A percentile compares a stretch with the other conserved stretches of the same genome.
These are phyloP conservation scores for Fusarium sp. DNA, from an alignment of 2,329 filamentous ascomycete genomes.

Conservation along the genomic window DNA sequence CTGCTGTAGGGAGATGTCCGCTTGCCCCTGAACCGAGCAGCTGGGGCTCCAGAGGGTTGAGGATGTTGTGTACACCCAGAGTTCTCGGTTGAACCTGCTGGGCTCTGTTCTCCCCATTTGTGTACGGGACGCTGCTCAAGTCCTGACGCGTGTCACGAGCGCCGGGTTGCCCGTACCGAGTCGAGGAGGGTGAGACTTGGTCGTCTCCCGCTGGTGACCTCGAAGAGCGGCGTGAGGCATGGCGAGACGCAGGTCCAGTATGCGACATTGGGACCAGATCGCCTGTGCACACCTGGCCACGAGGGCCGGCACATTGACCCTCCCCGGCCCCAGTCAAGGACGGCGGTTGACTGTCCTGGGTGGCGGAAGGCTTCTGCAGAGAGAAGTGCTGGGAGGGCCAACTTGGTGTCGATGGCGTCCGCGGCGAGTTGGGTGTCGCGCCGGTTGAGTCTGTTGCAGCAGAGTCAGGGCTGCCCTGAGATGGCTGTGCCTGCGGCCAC, in stretches of 20 bases:
- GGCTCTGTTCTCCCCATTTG: conserved; percentile 39
- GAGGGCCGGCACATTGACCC: conserved; percentile 70
- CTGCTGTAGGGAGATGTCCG: conserved; percentile 17
- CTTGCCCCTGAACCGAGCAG: conserved; percentile 32
- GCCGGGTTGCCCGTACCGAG: conserved; percentile 37
- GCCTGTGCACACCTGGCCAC: conserved; percentile 64
- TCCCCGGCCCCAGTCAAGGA: conserved; percentile 37
- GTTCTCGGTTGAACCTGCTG: conserved; percentile 44
- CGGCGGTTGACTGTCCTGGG: conserved; percentile 38
- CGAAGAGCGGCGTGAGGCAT: conserved; percentile 64
- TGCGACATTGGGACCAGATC: conserved; percentile 75
- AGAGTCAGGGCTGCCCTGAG: conserved; percentile 49
- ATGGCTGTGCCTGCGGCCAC: conserved; percentile 51
- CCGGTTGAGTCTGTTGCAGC: conserved; percentile 49
- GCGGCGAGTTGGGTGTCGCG: conserved; percentile 51
- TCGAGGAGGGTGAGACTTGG: conserved; percentile 42
- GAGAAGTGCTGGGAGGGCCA: conserved; percentile 44
- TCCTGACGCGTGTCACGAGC: conserved; percentile 43
- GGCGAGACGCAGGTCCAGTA: conserved; percentile 67
- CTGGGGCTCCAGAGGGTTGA: conserved; percentile 53
- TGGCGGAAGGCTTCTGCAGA: conserved; percentile 34
- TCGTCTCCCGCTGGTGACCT: conserved; percentile 57
- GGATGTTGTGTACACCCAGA: conserved; percentile 54
- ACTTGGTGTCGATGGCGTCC: conserved; percentile 51
- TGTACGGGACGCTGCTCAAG: conserved; percentile 32